These are phyloP conservation scores for Tricholoma flavovirens DNA, from an alignment of 768 basidiomycete genomes.

Conservation along the genomic window DNA sequence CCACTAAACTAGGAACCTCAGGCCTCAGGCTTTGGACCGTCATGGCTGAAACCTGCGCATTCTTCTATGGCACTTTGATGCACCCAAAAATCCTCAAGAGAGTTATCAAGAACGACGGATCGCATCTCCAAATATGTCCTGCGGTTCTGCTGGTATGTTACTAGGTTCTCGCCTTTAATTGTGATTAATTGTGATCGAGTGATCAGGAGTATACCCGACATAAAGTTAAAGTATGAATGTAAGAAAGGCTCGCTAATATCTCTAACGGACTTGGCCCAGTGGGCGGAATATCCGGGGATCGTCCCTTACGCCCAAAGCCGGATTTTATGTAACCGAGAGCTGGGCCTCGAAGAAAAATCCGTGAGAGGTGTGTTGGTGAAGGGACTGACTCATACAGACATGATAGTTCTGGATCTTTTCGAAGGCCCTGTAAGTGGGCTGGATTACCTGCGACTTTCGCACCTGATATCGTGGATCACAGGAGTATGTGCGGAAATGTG, in stretches of 20 bases:
- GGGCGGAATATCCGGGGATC: constrained; percentile 80
- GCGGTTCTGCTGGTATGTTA: constrained; percentile 65
- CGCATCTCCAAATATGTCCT: constrained; percentile 59
- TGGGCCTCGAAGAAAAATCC: constrained; percentile 55
- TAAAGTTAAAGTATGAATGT: constrained; percentile 52
- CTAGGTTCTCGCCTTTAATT: background rate
- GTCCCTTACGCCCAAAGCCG: constrained; percentile 51
- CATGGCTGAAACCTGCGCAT: constrained; percentile 33
- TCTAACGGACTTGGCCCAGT: constrained; percentile 26
- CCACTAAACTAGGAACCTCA: background rate
- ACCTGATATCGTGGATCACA: constrained; percentile 21
- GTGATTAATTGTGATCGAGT: background rate
- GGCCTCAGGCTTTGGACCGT: background rate
- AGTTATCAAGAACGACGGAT: constrained; percentile 67
- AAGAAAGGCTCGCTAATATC: background rate
- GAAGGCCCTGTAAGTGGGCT: constrained; percentile 63
- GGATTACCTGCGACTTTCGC: background rate
- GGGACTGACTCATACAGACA: constrained; percentile 62
- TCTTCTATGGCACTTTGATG: constrained; percentile 90
- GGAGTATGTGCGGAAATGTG: constrained; percentile 65
- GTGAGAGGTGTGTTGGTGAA: constrained; percentile 77
- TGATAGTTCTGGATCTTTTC: constrained; percentile 69
- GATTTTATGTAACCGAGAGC: constrained; percentile 40
- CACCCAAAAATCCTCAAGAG: constrained; percentile 77
- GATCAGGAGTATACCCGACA: constrained; percentile 75